These are phyloP conservation scores for Ustilago loliicola DNA, from an alignment of 1,284 basidiomycete genomes.

Conservation along the genomic window DNA sequence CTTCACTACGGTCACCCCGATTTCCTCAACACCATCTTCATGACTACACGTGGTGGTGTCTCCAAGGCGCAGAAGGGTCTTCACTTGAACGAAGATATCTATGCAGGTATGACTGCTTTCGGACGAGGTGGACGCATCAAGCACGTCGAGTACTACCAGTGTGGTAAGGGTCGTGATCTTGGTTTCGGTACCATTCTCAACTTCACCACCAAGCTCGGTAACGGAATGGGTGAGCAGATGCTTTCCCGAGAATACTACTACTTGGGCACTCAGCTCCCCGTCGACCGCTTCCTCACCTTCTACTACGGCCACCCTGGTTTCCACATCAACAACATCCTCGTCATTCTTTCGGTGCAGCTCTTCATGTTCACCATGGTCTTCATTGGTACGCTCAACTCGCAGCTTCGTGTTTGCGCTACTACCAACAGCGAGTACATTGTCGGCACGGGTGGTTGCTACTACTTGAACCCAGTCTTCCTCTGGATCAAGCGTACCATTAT, in stretches of 20 bases:
- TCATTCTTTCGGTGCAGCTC: conserved; percentile 69
- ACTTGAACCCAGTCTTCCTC: conserved; percentile 68
- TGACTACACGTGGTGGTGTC: conserved; percentile 97
- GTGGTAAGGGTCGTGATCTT: conserved; percentile 97
- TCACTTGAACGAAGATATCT: conserved; percentile 99
- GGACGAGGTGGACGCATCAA: conserved; percentile 97
- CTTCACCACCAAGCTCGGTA: conserved; percentile 99
- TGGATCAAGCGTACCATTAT: conserved; percentile 71
- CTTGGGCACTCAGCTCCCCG: conserved; percentile 96
- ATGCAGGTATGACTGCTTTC: conserved; percentile 98
- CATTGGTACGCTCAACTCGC: conserved; percentile 69
- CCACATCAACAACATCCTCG: conserved; percentile 99
- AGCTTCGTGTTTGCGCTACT: conserved; percentile 65
- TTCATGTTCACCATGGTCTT: conserved; percentile 71
- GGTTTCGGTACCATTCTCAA: conserved; percentile 99
- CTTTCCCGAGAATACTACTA: conserved; percentile 99
- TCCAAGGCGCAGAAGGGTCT: conserved; percentile 99
- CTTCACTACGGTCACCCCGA: conserved; percentile 99
- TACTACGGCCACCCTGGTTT: conserved; percentile 99
- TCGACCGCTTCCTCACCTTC: conserved; percentile 98
- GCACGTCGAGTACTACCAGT: conserved; percentile 97
- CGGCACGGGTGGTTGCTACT: conserved; percentile 69
- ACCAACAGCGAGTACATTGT: conserved; percentile 68
- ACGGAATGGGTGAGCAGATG: conserved; percentile 99
- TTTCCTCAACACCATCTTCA: conserved; percentile 97